These are phyloP conservation scores for Ceriops zippeliana DNA, from an alignment of 345 rosid genomes.

Conservation along the genomic window DNA sequence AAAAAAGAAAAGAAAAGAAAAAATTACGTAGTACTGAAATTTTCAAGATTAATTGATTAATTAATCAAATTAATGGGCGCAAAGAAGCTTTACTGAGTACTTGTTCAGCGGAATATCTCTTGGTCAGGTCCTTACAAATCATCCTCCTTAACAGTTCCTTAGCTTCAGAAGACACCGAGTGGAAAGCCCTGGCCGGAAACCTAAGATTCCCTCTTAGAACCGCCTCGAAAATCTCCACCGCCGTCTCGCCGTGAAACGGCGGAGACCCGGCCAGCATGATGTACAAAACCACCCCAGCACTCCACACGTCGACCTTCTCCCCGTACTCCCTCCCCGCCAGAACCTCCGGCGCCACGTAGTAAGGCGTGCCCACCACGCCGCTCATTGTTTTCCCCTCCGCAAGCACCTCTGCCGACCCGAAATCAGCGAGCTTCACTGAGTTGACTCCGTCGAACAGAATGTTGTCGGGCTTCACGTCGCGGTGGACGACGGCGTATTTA, in stretches of 20 bases:
- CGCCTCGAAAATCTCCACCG: slow-evolving; percentile 57
- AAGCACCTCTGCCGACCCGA: slow-evolving; percentile 55
- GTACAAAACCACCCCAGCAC: slow-evolving; percentile 71
- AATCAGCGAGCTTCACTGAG: slow-evolving; percentile 53
- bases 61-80: not conserved
- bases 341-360: slow-evolving; percentile 83
- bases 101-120: slow-evolving; percentile 69
- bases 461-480: slow-evolving; percentile 83
- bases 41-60: not conserved
- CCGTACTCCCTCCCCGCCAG: slow-evolving; percentile 57
- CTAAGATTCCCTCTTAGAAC: slow-evolving; percentile 68
- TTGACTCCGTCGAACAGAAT: slow-evolving; percentile 42
- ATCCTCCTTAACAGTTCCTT: slow-evolving; percentile 77
- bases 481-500: slow-evolving; percentile 56
- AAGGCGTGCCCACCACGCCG: slow-evolving; percentile 82
- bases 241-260: slow-evolving; percentile 74
- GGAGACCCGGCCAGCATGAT: slow-evolving; percentile 69
- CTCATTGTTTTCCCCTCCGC: slow-evolving; percentile 27
- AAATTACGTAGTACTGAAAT: no score
- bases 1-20: not conserved
- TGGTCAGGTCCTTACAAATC: slow-evolving; percentile 73
- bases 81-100: slow-evolving; percentile 55
- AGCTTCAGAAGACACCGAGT: slow-evolving; percentile 42
- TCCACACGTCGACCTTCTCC: slow-evolving; percentile 85
- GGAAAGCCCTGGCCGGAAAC: slow-evolving; percentile 50